Conservation (phyloP, 257 asterid genomes). For the Haberlea rhodopensis region DNA sequence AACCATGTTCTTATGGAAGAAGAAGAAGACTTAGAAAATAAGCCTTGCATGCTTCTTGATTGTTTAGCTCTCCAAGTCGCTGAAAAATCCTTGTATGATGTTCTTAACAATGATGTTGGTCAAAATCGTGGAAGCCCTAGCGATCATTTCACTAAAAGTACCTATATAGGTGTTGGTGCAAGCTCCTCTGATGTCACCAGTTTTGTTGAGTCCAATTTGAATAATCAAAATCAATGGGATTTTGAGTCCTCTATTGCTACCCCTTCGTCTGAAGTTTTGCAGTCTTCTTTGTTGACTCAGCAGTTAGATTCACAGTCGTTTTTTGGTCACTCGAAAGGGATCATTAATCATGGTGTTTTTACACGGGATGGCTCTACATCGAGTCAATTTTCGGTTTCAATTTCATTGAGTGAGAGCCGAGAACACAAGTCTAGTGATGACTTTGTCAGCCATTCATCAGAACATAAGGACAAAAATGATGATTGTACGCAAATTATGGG, state of each 20-base stretch:
- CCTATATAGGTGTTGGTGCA: conserved; percentile 25
- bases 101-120: no score
- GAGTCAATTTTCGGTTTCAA: background rate
- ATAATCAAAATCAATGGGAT: background rate
- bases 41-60: no score
- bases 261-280: conserved; percentile 13
- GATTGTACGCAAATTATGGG: background rate
- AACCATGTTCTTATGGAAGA: no score
- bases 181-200: no score
- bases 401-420: no score
- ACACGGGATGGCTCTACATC: background rate
- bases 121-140: background rate
- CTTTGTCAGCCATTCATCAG: no score
- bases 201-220: conserved; percentile 16
- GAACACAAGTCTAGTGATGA: no score
- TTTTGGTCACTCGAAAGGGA: background rate
- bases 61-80: conserved; percentile 63
- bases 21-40: no score
- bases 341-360: background rate
- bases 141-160: conserved; percentile 23
- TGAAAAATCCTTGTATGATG: conserved; percentile 59
- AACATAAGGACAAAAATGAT: background rate
- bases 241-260: conserved; percentile 13
- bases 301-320: no score
- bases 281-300: background rate